These are phyloP conservation scores for Alternaria novae-zelandiae DNA, from an alignment of 2,329 filamentous ascomycete species.

Conservation along the genomic window DNA sequence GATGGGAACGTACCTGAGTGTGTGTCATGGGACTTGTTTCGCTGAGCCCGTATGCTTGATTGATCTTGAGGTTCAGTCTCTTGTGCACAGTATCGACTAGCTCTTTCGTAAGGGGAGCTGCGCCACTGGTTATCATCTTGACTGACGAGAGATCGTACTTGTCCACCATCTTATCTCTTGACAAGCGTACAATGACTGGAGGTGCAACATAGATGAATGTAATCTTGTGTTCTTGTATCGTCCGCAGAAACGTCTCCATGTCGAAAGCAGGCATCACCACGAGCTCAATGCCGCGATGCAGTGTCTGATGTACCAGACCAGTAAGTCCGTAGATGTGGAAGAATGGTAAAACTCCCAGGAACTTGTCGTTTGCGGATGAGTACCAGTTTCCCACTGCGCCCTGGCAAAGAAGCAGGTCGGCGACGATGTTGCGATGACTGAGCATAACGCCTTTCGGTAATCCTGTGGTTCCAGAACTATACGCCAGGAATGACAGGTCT, in stretches of 20 bases:
- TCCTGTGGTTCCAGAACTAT: slow-evolving; percentile 51
- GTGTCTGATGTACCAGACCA: slow-evolving; percentile 70
- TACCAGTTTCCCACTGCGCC: slow-evolving; percentile 84
- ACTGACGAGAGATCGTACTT: slow-evolving; percentile 80
- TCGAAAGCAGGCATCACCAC: slow-evolving; percentile 82
- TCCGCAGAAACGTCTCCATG: slow-evolving; percentile 74
- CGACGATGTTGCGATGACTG: slow-evolving; percentile 52
- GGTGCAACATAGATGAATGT: slow-evolving; percentile 84
- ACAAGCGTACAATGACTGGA: slow-evolving; percentile 78
- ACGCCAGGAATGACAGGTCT: slow-evolving; percentile 81
- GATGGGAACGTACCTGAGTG: slow-evolving; percentile 18
- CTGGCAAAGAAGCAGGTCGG: slow-evolving; percentile 83
- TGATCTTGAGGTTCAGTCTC: slow-evolving; percentile 61
- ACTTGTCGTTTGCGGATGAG: slow-evolving; percentile 64
- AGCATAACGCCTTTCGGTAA: slow-evolving; percentile 55
- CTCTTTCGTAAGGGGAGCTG: slow-evolving; percentile 80
- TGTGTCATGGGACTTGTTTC: slow-evolving; percentile 36
- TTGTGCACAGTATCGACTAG: slow-evolving; percentile 76
- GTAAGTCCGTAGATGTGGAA: slow-evolving; percentile 90
- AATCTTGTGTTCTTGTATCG: slow-evolving; percentile 75
- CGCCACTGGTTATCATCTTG: slow-evolving; percentile 84
- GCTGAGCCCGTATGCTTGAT: slow-evolving; percentile 34
- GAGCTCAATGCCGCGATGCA: slow-evolving; percentile 70
- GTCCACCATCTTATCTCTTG: slow-evolving; percentile 76
- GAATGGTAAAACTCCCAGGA: slow-evolving; percentile 82